phyloP scores from a whole-genome alignment of 352 stramenopile species.

The Globisporangium apiculatum region DNA sequence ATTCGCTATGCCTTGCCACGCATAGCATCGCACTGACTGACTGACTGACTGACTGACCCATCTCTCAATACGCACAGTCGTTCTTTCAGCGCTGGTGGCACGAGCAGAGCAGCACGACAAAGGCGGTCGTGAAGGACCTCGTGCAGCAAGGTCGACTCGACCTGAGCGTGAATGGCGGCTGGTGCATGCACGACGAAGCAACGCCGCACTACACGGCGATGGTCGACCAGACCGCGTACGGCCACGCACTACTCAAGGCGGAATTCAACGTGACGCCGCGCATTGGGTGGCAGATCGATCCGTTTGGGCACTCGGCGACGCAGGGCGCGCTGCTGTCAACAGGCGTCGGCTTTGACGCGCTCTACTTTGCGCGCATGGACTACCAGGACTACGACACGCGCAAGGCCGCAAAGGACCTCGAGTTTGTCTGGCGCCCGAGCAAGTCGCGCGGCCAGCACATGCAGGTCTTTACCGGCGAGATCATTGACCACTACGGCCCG shows the following conservation, averaged over 20 bases:
- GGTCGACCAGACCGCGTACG: conserved; percentile 97
- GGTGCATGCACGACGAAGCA: conserved; percentile 99
- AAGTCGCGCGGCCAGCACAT: conserved; percentile 74
- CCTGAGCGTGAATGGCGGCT: conserved; percentile 94
- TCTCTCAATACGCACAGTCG: conserved; percentile 21
- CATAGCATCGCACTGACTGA: not conserved
- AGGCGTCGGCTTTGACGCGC: conserved; percentile 91
- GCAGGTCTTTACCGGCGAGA: conserved; percentile 85
- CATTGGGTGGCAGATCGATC: conserved; percentile 98
- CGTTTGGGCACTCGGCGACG: conserved; percentile 91
- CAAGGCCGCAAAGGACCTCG: conserved; percentile 80
- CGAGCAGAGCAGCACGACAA: conserved; percentile 73
- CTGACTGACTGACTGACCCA: not conserved
- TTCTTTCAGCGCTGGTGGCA: conserved; percentile 97
- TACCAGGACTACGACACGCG: conserved; percentile 94
- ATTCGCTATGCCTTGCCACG: not conserved
- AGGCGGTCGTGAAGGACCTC: conserved; percentile 76
- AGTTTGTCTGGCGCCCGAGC: conserved; percentile 95
- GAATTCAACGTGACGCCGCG: conserved; percentile 92
- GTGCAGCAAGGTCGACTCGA: conserved; percentile 89
- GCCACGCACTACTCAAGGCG: conserved; percentile 91
- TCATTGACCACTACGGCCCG: conserved; percentile 77
- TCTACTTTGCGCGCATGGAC: conserved; percentile 98
- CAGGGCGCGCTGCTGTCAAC: conserved; percentile 90
- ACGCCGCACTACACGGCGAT: conserved; percentile 95